A percentile compares a stretch with the other conserved stretches of the same genome.
Evolutionary conservation across 495 filamentous ascomycete species (phyloP).

Genomic region (Xylaria nigripes): DNA sequence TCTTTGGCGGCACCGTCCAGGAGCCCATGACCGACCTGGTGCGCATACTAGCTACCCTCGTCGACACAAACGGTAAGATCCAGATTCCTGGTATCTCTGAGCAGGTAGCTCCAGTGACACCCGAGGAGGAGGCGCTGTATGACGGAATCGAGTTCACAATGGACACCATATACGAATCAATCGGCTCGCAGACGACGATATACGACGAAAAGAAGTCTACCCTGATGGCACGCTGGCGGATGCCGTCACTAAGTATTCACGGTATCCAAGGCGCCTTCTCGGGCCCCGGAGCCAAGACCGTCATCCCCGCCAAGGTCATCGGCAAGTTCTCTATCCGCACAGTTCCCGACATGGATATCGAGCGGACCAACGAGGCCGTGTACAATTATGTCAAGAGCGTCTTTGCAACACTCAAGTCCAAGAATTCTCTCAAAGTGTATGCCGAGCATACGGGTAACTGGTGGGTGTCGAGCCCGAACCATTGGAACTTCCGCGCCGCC

Average conservation of each 20-base stretch:
- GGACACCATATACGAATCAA: slow-evolving; percentile 83
- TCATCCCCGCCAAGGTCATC: slow-evolving; percentile 94
- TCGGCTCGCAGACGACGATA: slow-evolving; percentile 81
- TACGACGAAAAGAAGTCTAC: slow-evolving; percentile 76
- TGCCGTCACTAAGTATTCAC: slow-evolving; percentile 91
- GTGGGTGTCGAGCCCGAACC: slow-evolving; percentile 95
- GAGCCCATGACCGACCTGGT: slow-evolving; percentile 98
- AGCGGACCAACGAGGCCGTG: slow-evolving; percentile 76
- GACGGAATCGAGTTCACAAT: slow-evolving; percentile 84
- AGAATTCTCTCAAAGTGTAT: slow-evolving; percentile 77
- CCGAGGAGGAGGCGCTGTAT: slow-evolving; percentile 81
- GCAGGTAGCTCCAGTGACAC: slow-evolving; percentile 77
- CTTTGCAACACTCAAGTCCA: slow-evolving; percentile 76
- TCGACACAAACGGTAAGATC: slow-evolving; percentile 86
- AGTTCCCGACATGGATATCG: slow-evolving; percentile 93
- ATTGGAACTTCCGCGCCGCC: slow-evolving; percentile 96
- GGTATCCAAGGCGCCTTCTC: slow-evolving; percentile 95
- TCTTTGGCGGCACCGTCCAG: slow-evolving; percentile 91
- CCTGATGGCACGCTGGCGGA: slow-evolving; percentile 92
- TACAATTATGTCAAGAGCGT: slow-evolving; percentile 67
- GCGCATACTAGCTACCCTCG: slow-evolving; percentile 68
- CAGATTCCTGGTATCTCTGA: slow-evolving; percentile 81
- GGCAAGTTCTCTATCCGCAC: slow-evolving; percentile 98
- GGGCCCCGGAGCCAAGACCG: slow-evolving; percentile 88
- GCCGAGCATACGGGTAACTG: slow-evolving; percentile 89